Evolutionary conservation across 768 basidiomycete species (phyloP).

Genomic region (Russula vinacea): DNA sequence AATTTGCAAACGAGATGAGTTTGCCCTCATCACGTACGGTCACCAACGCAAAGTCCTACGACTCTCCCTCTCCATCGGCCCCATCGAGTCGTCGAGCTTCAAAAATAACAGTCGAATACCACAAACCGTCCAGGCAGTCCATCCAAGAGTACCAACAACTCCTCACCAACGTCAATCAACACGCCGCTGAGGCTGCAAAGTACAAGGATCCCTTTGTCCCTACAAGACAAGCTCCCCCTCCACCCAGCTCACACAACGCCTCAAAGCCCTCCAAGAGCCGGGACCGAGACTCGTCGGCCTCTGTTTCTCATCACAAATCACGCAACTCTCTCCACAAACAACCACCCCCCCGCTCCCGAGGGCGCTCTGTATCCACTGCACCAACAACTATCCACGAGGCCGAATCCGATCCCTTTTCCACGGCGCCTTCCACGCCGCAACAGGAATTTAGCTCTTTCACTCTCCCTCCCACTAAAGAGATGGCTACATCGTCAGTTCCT

Average conservation of each 20-base stretch:
- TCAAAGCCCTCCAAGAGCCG: slow-evolving; percentile 25
- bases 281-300: slow-evolving; percentile 30
- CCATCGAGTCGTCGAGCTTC: slow-evolving; percentile 27
- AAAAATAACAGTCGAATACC: slow-evolving; percentile 61
- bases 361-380: slow-evolving; percentile 35
- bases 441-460: slow-evolving; percentile 30
- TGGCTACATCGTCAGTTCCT: slow-evolving; percentile 36
- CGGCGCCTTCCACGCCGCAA: slow-evolving; percentile 36
- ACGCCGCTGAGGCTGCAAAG: slow-evolving; percentile 50
- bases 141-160: slow-evolving; percentile 77
- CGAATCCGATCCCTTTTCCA: slow-evolving; percentile 33
- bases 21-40: slow-evolving; percentile 26
- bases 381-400: slow-evolving; percentile 45
- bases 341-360: slow-evolving; percentile 36
- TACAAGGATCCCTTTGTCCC: slow-evolving; percentile 44
- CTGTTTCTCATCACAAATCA: slow-evolving; percentile 34
- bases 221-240: slow-evolving; percentile 47
- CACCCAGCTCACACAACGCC: slow-evolving; percentile 35
- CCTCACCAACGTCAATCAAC: slow-evolving; percentile 55
- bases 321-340: slow-evolving; percentile 37
- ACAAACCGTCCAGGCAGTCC: slow-evolving; percentile 68
- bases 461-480: slow-evolving; percentile 34
- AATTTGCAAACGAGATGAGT: slow-evolving; percentile 25
- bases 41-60: slow-evolving; percentile 29
- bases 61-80: slow-evolving; percentile 20